Conservation (phyloP, 805 yeast genomes). For the Wickerhamomyces hampshirensis region DNA sequence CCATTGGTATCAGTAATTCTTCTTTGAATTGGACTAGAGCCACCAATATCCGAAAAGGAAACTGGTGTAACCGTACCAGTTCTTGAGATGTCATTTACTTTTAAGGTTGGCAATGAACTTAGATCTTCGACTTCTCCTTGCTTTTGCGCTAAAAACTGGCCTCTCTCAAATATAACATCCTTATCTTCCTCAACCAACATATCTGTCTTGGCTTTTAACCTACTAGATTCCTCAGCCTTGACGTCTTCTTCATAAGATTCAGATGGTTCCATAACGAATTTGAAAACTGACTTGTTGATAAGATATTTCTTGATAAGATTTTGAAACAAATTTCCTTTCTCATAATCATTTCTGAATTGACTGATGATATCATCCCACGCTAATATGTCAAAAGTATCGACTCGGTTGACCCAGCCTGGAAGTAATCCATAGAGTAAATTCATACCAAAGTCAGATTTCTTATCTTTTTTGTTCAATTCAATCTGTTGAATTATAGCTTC, state of each 20-base stretch:
- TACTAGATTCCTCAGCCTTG: slow-evolving; percentile 49
- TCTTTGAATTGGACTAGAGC: slow-evolving; percentile 31
- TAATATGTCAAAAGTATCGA: slow-evolving; percentile 68
- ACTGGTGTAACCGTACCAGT: slow-evolving; percentile 38
- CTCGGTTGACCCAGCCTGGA: slow-evolving; percentile 82
- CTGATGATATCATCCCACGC: slow-evolving; percentile 58
- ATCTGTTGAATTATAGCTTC: slow-evolving; percentile 85
- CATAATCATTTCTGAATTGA: slow-evolving; percentile 59
- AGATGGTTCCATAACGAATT: slow-evolving; percentile 73
- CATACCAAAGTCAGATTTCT: slow-evolving; percentile 87
- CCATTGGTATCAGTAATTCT: slow-evolving; percentile 76
- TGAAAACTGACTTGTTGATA: slow-evolving; percentile 52
- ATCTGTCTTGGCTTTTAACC: slow-evolving; percentile 41
- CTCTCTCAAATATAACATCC: slow-evolving; percentile 53
- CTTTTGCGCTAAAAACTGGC: slow-evolving; percentile 50
- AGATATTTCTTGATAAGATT: slow-evolving; percentile 52
- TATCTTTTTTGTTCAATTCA: slow-evolving; percentile 79
- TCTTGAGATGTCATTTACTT: slow-evolving; percentile 66
- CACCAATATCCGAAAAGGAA: slow-evolving; percentile 23
- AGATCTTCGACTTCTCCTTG: slow-evolving; percentile 72
- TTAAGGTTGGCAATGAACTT: slow-evolving; percentile 74
- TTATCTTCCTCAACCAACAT: slow-evolving; percentile 51
- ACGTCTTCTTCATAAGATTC: slow-evolving; percentile 47
- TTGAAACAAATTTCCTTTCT: slow-evolving; percentile 51
- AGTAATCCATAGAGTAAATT: slow-evolving; percentile 64